These are phyloP conservation scores for Eutrema salsugineum DNA, from an alignment of 441 rosid genomes.

Conservation along the genomic window DNA sequence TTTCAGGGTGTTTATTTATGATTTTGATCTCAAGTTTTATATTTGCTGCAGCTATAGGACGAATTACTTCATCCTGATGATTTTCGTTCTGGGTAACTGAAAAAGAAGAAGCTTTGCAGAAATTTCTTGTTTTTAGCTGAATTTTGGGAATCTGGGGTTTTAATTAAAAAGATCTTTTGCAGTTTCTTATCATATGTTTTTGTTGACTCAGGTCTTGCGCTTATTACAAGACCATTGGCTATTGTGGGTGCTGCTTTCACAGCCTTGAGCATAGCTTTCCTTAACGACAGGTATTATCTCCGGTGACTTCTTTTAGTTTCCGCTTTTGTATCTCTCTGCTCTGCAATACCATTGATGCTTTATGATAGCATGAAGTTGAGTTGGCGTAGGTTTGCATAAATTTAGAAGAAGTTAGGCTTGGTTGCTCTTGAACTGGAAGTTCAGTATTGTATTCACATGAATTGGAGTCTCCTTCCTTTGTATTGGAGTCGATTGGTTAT, in stretches of 20 bases:
- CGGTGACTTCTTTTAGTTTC: neutral
- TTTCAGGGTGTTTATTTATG: neutral
- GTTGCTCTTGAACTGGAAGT: neutral
- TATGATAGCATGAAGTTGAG: neutral
- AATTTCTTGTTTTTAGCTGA: neutral
- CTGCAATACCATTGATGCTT: constrained; percentile 10
- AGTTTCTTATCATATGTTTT: neutral
- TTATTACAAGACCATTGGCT: constrained; percentile 41
- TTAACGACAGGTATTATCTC: constrained; percentile 37
- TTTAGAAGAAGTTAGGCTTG: neutral
- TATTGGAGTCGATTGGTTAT: neutral
- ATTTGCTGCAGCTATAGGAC: constrained; percentile 38
- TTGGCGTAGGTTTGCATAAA: neutral
- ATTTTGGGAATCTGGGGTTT: neutral
- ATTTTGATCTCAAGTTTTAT: neutral
- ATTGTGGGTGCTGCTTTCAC: constrained; percentile 37
- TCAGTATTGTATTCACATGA: neutral
- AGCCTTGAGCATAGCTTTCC: constrained; percentile 38
- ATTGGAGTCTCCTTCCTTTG: no score
- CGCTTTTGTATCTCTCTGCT: constrained; percentile 2
- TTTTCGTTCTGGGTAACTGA: constrained; percentile 30
- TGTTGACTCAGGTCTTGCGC: constrained; percentile 31
- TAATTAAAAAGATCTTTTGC: neutral
- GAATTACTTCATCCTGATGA: constrained; percentile 39
- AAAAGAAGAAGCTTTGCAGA: neutral